Conservation (phyloP, 495 filamentous ascomycete genomes). For the Penicillium paxilli region DNA sequence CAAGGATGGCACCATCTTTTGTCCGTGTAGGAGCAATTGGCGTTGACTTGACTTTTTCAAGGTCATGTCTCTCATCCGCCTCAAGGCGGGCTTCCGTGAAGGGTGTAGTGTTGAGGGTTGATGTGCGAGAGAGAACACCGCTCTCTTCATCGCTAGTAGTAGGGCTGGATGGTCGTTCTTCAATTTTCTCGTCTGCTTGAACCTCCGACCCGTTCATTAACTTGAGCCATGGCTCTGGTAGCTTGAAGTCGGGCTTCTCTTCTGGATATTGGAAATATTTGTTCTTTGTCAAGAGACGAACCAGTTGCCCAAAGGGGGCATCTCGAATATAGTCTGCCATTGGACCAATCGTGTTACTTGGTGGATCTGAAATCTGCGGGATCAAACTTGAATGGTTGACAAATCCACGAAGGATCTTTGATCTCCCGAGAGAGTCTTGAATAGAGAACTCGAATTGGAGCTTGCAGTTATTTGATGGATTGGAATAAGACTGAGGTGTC, state of each 20-base stretch:
- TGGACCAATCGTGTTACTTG: neutral
- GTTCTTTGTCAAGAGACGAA: constrained; percentile 50
- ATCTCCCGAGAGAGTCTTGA: too few relatives aligned
- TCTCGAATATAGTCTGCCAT: constrained; percentile 45
- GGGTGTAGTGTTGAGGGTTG: constrained; percentile 21
- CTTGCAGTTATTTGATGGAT: neutral
- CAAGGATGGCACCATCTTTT: constrained; percentile 40
- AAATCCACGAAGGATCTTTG: too few relatives aligned
- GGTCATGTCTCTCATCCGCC: constrained; percentile 31
- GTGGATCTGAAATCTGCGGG: neutral
- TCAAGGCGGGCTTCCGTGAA: constrained; percentile 41
- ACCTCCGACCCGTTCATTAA: constrained; percentile 14
- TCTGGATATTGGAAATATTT: constrained; percentile 55
- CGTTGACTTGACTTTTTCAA: constrained; percentile 45
- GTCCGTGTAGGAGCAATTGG: constrained; percentile 47
- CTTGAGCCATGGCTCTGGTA: constrained; percentile 46
- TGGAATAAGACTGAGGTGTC: neutral
- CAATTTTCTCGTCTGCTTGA: constrained; percentile 1
- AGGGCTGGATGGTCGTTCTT: neutral
- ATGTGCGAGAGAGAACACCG: constrained; percentile 15
- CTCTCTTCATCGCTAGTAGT: neutral
- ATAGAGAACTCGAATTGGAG: too few relatives aligned
- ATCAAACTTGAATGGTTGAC: neutral
- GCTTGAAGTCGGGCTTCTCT: constrained; percentile 50
- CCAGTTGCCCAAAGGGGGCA: constrained; percentile 53